Percentiles rank a stretch among this genome's conserved stretches.
Conservation (phyloP, 805 yeast species). For the Pichia manshurica region DNA sequence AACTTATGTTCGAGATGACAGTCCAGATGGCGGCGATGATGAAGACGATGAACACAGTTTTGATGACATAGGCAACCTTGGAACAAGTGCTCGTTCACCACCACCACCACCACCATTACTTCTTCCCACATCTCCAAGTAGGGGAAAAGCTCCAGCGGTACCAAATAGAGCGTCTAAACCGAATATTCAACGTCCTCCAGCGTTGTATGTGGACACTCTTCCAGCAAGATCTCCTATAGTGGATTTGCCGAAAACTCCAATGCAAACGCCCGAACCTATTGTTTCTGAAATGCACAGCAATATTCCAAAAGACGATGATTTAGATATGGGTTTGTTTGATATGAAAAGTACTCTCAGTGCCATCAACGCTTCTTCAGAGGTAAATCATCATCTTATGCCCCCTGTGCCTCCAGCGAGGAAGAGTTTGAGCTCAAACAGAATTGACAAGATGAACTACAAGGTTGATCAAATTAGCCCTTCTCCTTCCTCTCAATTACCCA, state of each 20-base stretch:
- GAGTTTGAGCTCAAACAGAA: conserved; percentile 3
- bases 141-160: conserved; percentile 5
- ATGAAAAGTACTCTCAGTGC: conserved; percentile 15
- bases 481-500: conserved; percentile 7
- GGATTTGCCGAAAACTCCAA: not conserved
- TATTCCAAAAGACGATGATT: conserved; percentile 4
- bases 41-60: not conserved
- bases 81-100: no score
- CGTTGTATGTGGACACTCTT: not conserved
- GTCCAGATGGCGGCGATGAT: not conserved
- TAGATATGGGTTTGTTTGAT: conserved; percentile 12
- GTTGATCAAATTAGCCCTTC: not conserved
- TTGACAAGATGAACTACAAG: conserved; percentile 9
- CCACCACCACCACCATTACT: no score
- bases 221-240: not conserved
- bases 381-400: conserved; percentile 12
- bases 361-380: conserved; percentile 2
- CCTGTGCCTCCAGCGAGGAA: conserved; percentile 17
- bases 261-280: not conserved
- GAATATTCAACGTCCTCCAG: not conserved
- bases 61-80: not conserved
- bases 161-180: conserved; percentile 9
- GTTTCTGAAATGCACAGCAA: not conserved
- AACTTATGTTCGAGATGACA: not conserved
- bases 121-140: no score